A percentile compares a stretch with the other conserved stretches of the same genome.
These are phyloP conservation scores for Phalaenopsis aphrodite DNA, from an alignment of 106 monocot genomes.

Conservation along the genomic window DNA sequence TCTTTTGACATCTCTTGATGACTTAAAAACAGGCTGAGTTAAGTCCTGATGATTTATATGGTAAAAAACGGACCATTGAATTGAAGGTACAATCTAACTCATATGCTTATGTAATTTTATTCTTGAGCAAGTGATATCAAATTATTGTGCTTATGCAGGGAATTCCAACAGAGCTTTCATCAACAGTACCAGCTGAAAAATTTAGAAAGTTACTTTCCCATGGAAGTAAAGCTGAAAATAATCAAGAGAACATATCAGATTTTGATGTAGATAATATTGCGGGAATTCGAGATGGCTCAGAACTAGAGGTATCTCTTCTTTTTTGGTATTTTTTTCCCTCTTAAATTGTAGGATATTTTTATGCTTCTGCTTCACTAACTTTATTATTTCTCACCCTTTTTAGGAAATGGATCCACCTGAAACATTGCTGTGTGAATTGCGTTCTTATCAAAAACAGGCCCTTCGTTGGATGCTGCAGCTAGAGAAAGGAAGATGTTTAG, in stretches of 20 bases:
- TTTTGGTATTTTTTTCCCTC: neutral
- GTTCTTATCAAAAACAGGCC: slow-evolving; percentile 94
- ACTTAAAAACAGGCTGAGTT: slow-evolving; percentile 56
- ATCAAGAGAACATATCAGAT: slow-evolving; percentile 36
- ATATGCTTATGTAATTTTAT: neutral
- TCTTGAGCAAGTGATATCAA: slow-evolving; percentile 2
- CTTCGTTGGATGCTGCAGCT: slow-evolving; percentile 84
- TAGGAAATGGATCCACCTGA: slow-evolving; percentile 78
- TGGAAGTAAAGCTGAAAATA: slow-evolving; percentile 35
- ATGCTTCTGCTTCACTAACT: neutral
- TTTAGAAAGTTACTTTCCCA: slow-evolving; percentile 34
- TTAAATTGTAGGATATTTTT: neutral
- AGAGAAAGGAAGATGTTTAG: slow-evolving; percentile 60
- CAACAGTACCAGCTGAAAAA: slow-evolving; percentile 30
- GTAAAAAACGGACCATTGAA: slow-evolving; percentile 50
- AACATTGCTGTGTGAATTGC: slow-evolving; percentile 56
- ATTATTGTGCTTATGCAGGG: slow-evolving; percentile 39
- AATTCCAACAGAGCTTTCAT: slow-evolving; percentile 16
- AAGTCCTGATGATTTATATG: slow-evolving; percentile 75
- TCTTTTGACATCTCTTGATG: neutral
- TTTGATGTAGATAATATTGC: slow-evolving; percentile 68
- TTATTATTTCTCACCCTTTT: neutral
- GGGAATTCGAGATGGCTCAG: slow-evolving; percentile 47
- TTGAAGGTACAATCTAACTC: slow-evolving; percentile 36
- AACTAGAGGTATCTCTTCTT: slow-evolving; percentile 44